Conservation (phyloP, 2,329 filamentous ascomycete species). For the Coniochaeta sp. region DNA sequence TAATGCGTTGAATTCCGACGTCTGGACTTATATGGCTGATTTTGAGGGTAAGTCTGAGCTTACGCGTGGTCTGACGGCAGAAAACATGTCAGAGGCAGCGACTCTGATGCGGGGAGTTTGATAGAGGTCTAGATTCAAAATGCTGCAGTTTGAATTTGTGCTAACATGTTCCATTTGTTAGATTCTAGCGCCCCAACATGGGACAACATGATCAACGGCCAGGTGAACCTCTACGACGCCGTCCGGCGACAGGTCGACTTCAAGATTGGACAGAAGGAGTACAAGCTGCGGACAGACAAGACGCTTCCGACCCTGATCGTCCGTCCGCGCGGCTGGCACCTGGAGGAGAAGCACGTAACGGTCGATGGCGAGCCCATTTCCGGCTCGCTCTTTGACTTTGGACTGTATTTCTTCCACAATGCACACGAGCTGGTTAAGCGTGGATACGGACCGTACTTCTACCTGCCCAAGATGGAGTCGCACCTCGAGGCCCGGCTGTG, state of each 20-base stretch:
- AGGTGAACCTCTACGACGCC: slow-evolving; percentile 95
- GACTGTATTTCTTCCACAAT: slow-evolving; percentile 99
- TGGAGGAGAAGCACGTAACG: slow-evolving; percentile 97
- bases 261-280: slow-evolving; percentile 90
- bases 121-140: neutral
- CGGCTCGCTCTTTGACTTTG: slow-evolving; percentile 90
- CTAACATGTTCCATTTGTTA: slow-evolving; percentile 26
- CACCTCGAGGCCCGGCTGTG: slow-evolving; percentile 94
- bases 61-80: neutral
- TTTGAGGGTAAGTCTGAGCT: slow-evolving; percentile 67
- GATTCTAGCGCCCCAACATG: slow-evolving; percentile 94
- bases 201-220: slow-evolving; percentile 99
- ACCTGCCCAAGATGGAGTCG: slow-evolving; percentile 96
- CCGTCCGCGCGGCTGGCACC: slow-evolving; percentile 92
- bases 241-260: slow-evolving; percentile 93
- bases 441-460: slow-evolving; percentile 92
- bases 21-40: slow-evolving; percentile 99
- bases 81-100: neutral
- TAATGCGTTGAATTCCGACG: slow-evolving; percentile 90
- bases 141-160: neutral
- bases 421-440: slow-evolving; percentile 78
- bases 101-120: neutral
- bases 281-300: slow-evolving; percentile 91
- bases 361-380: slow-evolving; percentile 94
- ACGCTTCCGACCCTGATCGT: slow-evolving; percentile 83